These are phyloP conservation scores for Trichopus zeylanicus DNA, from an alignment of 116 monocot species.

Conservation along the genomic window DNA sequence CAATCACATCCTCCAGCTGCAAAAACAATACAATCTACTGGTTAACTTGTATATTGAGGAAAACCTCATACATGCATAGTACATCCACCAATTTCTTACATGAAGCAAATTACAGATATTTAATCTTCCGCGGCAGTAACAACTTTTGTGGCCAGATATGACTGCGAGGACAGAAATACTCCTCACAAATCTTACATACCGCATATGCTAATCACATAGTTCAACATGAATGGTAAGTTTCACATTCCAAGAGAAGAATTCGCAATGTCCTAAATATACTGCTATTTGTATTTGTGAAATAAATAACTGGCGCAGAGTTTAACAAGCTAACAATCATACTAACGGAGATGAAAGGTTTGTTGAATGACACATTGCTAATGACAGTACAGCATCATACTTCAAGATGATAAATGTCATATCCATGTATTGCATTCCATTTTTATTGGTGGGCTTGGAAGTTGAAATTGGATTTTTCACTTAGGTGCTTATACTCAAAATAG, in stretches of 20 bases:
- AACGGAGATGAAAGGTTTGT: neutral
- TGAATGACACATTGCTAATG: neutral
- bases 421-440: neutral
- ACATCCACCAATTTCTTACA: neutral
- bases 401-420: neutral
- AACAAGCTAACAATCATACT: neutral
- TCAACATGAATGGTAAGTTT: neutral
- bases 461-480: neutral
- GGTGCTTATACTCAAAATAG: no score
- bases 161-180: neutral
- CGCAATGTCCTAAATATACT: neutral
- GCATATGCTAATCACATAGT: neutral
- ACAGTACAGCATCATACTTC: neutral
- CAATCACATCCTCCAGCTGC: no score
- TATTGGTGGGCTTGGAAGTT: neutral
- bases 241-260: neutral
- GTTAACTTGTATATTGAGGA: neutral
- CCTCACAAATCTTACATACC: neutral
- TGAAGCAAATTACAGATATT: neutral
- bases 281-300: neutral
- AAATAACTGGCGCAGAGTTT: neutral
- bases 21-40: neutral
- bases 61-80: neutral
- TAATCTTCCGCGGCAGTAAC: neutral
- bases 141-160: neutral